Evolutionary conservation across 2,329 filamentous ascomycete species (phyloP), one percentile per base, ranked within the genome.

Genomic region (Venturia carpophila): DNA sequence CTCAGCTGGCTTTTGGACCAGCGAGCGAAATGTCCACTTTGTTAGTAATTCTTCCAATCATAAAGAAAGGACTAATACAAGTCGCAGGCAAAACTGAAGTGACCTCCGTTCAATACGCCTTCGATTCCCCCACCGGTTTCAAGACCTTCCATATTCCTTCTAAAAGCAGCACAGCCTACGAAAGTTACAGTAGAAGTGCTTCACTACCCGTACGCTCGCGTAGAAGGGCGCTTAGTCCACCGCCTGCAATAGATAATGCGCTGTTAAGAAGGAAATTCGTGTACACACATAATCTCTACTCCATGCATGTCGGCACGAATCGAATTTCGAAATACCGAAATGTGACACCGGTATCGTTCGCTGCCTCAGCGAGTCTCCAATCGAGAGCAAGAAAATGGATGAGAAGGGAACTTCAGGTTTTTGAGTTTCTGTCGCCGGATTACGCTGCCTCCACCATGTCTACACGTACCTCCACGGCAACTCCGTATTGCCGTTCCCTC

Each of bases 271-370:
- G 93, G 9, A 84, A 88, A 66, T 77, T 86, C 27, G 80, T 97
- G 68, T 97, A 97, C 74, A 81, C 83, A 24, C 76, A 87, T 67
- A 80, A 85, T 45, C 82, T 90, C 3, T 94, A 87, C 75, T 93
- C 90, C 1, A 82, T 91, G 1, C 90, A 96, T 70, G 85, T 97
- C 5, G 93, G 92, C 56, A 86, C 88, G 1, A 96, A 94, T 72
- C 83, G 85, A 0, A 76, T 87, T n/a, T 94, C 91, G 0, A 82
- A 84, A 34, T 94, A 93, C 75, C 83, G 82, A 61, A 88, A 92
- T 67, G 78, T 96, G 39, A 89, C 87, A 0, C 88, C 91, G 0
- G 75, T 81, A 4, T 74, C 84, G 10, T 88, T 97, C 72, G 79
- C 81, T 66, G 75, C 75, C 1, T 88, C 91, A 27, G 75, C 84